phyloP scores from a whole-genome alignment of 1,284 basidiomycete species.

The Serendipita sp. region DNA sequence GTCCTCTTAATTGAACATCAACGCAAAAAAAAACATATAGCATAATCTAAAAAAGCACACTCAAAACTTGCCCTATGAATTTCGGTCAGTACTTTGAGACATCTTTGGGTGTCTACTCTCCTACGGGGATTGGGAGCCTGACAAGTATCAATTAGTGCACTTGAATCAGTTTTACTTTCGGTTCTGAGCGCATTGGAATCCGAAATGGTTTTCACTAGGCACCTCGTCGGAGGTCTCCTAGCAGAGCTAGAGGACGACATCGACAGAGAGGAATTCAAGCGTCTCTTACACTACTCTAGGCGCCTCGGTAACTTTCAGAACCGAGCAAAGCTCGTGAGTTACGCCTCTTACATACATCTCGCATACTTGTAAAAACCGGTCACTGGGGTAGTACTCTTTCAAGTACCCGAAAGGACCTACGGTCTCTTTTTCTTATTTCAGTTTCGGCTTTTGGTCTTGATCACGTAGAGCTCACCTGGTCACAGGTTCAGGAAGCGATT shows the following conservation, averaged over 20 bases:
- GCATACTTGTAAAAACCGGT: not conserved
- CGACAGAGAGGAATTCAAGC: slow-evolving; percentile 82
- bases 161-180: slow-evolving; percentile 81
- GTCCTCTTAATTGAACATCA: slow-evolving; percentile 11
- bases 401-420: no score
- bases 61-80: slow-evolving; percentile 69
- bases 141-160: slow-evolving; percentile 38
- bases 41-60: slow-evolving; percentile 52
- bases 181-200: slow-evolving; percentile 82
- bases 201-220: slow-evolving; percentile 82
- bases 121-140: not conserved
- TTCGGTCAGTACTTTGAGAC: slow-evolving; percentile 44
- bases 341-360: not conserved
- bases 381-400: not conserved
- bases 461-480: not conserved
- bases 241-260: slow-evolving; percentile 87
- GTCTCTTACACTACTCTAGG: slow-evolving; percentile 78
- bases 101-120: slow-evolving; percentile 2
- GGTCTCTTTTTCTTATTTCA: no score
- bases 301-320: slow-evolving; percentile 78
- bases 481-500: slow-evolving; percentile 71
- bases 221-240: slow-evolving; percentile 75
- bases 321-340: slow-evolving; percentile 58
- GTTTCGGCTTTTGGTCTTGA: no score
- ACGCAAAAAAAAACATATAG: slow-evolving; percentile 26